phyloP scores from a whole-genome alignment of 1,284 basidiomycete genomes.

The Mycena sp. region DNA sequence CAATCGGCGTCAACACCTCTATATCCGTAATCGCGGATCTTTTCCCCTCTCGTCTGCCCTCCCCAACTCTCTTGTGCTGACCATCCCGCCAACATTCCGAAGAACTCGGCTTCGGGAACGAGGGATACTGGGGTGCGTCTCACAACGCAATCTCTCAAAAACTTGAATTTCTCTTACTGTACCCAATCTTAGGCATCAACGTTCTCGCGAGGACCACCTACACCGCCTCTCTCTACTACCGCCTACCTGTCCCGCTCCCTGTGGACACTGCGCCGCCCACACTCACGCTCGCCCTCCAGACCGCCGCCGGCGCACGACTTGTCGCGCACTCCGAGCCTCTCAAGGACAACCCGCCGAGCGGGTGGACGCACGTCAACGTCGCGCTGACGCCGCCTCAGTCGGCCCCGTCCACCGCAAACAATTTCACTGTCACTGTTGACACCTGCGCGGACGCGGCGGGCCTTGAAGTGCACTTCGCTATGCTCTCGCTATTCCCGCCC shows the following conservation, averaged over 20 bases:
- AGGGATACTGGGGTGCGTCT: slow-evolving; percentile 64
- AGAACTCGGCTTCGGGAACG: slow-evolving; percentile 66
- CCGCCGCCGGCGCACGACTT: slow-evolving; percentile 40
- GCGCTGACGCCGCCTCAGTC: slow-evolving; percentile 54
- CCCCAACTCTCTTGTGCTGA: slow-evolving; percentile 69
- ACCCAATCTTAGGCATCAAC: slow-evolving; percentile 61
- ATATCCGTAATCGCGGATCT: slow-evolving; percentile 64
- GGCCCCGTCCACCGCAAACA: slow-evolving; percentile 55
- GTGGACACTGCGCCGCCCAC: neutral
- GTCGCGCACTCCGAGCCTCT: slow-evolving; percentile 1
- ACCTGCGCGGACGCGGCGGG: slow-evolving; percentile 57
- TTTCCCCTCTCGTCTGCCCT: slow-evolving; percentile 65
- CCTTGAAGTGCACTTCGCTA: slow-evolving; percentile 65
- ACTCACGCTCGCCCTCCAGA: slow-evolving; percentile 47
- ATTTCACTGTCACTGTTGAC: slow-evolving; percentile 59
- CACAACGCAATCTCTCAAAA: neutral
- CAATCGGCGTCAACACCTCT: slow-evolving; percentile 54
- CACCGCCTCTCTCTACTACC: slow-evolving; percentile 72
- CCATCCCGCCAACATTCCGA: slow-evolving; percentile 52
- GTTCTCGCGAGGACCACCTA: slow-evolving; percentile 66
- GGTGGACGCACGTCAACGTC: slow-evolving; percentile 63
- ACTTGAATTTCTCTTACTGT: neutral
- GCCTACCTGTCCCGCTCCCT: slow-evolving; percentile 52
- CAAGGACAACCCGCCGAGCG: slow-evolving; percentile 47
- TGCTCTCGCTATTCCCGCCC: slow-evolving; percentile 77